Evolutionary conservation across 495 filamentous ascomycete species (phyloP).

Genomic region (Terfezia boudieri): DNA sequence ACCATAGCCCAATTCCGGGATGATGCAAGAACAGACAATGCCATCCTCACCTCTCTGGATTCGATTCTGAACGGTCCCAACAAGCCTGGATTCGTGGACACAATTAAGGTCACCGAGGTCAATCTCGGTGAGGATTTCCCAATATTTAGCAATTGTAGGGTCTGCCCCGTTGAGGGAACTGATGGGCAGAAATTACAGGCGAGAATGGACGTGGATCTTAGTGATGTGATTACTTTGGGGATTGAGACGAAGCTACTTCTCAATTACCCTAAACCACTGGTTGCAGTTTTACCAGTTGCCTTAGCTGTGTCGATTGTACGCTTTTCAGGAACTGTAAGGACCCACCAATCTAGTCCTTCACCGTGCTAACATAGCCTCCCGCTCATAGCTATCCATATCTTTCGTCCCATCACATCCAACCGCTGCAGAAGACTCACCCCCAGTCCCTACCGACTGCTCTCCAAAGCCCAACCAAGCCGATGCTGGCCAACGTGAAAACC

Average conservation of each 20-base stretch:
- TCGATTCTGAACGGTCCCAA: constrained; percentile 61
- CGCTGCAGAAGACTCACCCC: constrained; percentile 8
- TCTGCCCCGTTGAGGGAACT: constrained; percentile 52
- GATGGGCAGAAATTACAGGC: constrained; percentile 63
- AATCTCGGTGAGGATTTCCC: constrained; percentile 90
- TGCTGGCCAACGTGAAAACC: constrained; percentile 16
- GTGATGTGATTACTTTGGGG: constrained; percentile 81
- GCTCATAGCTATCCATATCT: background rate
- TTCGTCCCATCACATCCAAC: constrained; percentile 1
- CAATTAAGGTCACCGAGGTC: constrained; percentile 82
- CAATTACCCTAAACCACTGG: constrained; percentile 75
- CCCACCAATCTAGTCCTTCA: constrained; percentile 10
- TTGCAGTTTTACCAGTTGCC: constrained; percentile 81
- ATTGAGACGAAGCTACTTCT: constrained; percentile 82
- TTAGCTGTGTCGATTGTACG: constrained; percentile 75
- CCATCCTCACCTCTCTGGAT: constrained; percentile 84
- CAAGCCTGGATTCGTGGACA: constrained; percentile 77
- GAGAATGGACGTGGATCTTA: constrained; percentile 87
- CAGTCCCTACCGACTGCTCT: constrained; percentile 24
- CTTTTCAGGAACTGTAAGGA: constrained; percentile 75
- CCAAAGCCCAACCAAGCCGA: constrained; percentile 2
- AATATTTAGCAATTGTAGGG: constrained; percentile 94
- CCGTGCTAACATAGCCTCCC: constrained; percentile 45
- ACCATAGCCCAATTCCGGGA: constrained; percentile 86
- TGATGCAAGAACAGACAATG: constrained; percentile 74